Evolutionary conservation across 73 alveolate species (phyloP), one percentile per base, ranked within the genome.

Genomic region (Paramecium octaurelia): DNA sequence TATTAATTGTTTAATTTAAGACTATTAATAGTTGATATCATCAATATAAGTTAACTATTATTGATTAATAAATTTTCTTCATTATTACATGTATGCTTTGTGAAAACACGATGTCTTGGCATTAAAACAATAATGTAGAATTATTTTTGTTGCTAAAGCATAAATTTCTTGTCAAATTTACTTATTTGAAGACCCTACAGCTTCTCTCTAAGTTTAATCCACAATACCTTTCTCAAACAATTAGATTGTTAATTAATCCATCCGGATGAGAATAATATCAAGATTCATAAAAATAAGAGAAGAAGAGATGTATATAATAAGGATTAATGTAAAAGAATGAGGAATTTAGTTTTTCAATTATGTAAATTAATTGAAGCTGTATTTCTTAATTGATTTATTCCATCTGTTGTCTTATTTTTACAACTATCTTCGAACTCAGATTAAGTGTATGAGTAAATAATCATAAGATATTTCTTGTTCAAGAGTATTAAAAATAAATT

Each of bases 391-490:
- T 80, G 91, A 80, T 44, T 24, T 44, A 80, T 80, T 42, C 91
- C 91, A 24, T 48, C 46, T 14, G 4, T 80, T 44, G 31, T 80
- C 3, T 23, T 80, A 2, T 80, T 44, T 80, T 4, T 80, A 12
- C 14, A 31, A 8, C 57, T 80, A 6, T 1, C 1, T 27, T 27
- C 31, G 31, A 43, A 44, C 2, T 48, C 91, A 40, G 48, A 80
- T 2, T 36, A 34, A 44, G 73, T n/a, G 6, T 20, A 48, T 23
- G 73, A 24, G 16, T 42, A 27, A 24, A 31, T 76, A 43, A 24
- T 80, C 20, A 43, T 44, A 12, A 80, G 91, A 80, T 80, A 20
- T 80, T 80, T 46, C 48, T 23, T 2, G 91, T 44, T 80, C 43
- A 80, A 42, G 76, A 27, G 31, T 27, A 27, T 27, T 27, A 27